These are phyloP conservation scores for Apiosordaria backusii DNA, from an alignment of 495 filamentous ascomycete species.

Conservation along the genomic window DNA sequence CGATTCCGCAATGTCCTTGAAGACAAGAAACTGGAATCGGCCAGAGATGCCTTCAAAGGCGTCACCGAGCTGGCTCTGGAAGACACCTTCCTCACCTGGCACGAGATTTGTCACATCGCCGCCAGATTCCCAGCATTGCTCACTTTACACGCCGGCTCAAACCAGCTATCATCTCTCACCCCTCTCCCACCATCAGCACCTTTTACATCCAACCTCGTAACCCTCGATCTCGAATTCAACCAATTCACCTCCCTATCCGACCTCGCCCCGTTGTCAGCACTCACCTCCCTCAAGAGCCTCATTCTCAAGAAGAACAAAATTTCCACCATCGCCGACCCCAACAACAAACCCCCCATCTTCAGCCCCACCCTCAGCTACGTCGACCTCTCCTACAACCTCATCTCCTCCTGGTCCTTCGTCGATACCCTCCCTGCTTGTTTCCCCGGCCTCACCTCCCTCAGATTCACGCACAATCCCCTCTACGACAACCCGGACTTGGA, in stretches of 20 bases:
- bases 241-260: conserved; percentile 58
- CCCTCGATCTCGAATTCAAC: conserved; percentile 73
- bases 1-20: conserved; percentile 55
- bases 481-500: conserved; percentile 56
- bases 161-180: conserved; percentile 45
- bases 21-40: conserved; percentile 34
- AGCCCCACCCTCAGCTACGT: conserved; percentile 54
- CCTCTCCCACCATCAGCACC: conserved; percentile 45
- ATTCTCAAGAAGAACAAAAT: conserved; percentile 58
- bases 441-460: conserved; percentile 66
- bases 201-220: conserved; percentile 44
- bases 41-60: conserved; percentile 45
- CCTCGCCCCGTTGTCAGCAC: conserved; percentile 52
- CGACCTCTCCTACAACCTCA: conserved; percentile 75
- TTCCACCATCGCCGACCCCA: conserved; percentile 24
- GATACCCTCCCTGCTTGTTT: conserved; percentile 61
- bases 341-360: conserved; percentile 29
- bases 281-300: conserved; percentile 60
- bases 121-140: conserved; percentile 58
- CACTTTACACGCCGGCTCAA: conserved; percentile 50
- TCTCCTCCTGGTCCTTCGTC: conserved; percentile 68
- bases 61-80: conserved; percentile 70
- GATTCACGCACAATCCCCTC: conserved; percentile 81
- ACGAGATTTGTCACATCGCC: conserved; percentile 54
- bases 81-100: conserved; percentile 68